Evolutionary conservation across 306 rosid genomes (phyloP), one percentile per base, ranked within the genome.

Genomic region (Bauhinia variegata): DNA sequence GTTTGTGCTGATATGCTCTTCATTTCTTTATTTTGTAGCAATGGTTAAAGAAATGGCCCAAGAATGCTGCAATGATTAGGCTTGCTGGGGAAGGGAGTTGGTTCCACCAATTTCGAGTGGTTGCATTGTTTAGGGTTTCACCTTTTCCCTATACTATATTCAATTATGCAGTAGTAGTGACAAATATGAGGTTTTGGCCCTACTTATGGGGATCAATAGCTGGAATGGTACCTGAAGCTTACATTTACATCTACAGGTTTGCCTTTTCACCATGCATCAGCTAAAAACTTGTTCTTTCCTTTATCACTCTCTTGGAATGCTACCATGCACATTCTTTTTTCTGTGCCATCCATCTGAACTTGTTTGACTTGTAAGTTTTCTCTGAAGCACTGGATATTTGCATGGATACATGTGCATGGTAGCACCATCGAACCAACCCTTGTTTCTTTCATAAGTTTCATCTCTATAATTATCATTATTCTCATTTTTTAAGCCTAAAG

Each of bases 181-280:
- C 99, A 78, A 85, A 82, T 68, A 90, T 95, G 99, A 83, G 51
- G 67, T 90, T 95, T 79, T 88, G 96, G 97, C 99, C 99, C 53
- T 95, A 95, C 76, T 74, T 95, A 17, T 85, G 91, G 47, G 99
- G 99, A 72, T 95, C 99, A 39, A 54, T 95, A 68, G 84, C 96
- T 4, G 97, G 99, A 79, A 95, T 95, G 99, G 82, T 95, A 38
- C 99, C 99, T 44, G 99, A 95, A 79, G 91, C 99, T 48, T 95
- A 88, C 88, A 67, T 95, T 67, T 95, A 95, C 82, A 95, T 95
- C 44, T 95, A 95, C 72, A 88, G 99, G 99, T 90, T 23, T 4
- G 81, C 75, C 56, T 52, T 61, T 59, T 49, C 16, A 38, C 7
- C 51, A 5, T 67, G 71, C 39, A 67, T n/a, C n/a, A n/a, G n/a